phyloP scores from a whole-genome alignment of 2,329 filamentous ascomycete genomes.

The Calonectria crousiana region DNA sequence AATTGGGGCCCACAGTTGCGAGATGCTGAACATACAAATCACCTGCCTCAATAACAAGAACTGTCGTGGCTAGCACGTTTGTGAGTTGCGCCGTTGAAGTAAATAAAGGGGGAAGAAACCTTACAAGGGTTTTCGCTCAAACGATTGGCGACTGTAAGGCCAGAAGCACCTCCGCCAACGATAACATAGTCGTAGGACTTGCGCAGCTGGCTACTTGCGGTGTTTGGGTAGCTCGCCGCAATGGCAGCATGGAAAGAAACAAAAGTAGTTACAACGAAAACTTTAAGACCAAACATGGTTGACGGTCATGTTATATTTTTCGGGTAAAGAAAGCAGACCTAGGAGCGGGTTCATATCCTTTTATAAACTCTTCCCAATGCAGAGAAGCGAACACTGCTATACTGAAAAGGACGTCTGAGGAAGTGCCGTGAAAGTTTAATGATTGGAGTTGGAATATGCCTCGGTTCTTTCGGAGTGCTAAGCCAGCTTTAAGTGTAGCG shows the following conservation, averaged over 20 bases:
- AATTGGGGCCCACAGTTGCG: neutral
- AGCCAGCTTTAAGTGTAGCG: neutral
- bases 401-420: neutral
- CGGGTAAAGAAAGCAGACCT: too few species aligned
- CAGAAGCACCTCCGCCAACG: slow-evolving; percentile 35
- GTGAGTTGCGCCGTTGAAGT: neutral
- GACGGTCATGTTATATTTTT: too few species aligned
- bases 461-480: neutral
- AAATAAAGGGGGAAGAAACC: neutral
- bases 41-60: slow-evolving; percentile 39
- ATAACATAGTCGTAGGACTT: slow-evolving; percentile 36
- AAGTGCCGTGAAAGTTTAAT: slow-evolving; percentile 4
- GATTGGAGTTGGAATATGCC: neutral
- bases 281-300: neutral
- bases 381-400: neutral
- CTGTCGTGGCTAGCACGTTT: slow-evolving; percentile 22
- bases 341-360: neutral
- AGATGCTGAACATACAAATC: slow-evolving; percentile 32
- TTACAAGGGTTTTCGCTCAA: slow-evolving; percentile 34
- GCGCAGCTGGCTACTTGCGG: neutral
- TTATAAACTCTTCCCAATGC: neutral
- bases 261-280: neutral
- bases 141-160: slow-evolving; percentile 39
- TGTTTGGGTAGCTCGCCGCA: neutral
- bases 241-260: neutral